Conservation (phyloP, 768 basidiomycete genomes). For the Mycena indigotica region DNA sequence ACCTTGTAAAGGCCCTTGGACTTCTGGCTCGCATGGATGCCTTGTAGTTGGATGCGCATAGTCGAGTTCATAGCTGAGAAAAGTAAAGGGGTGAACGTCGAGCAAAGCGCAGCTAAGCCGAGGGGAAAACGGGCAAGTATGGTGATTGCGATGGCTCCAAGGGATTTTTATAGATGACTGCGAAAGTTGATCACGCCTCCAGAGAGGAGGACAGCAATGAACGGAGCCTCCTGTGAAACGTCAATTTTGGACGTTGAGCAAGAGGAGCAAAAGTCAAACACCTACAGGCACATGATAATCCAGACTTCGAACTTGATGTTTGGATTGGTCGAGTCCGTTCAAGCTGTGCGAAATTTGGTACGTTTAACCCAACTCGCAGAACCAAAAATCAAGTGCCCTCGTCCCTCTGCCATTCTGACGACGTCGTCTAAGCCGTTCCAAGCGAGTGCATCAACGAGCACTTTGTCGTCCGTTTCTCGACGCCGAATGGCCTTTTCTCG, state of each 20-base stretch:
- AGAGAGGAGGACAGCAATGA: too few species aligned
- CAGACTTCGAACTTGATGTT: not conserved
- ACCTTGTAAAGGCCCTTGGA: conserved; percentile 11
- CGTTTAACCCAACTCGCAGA: not conserved
- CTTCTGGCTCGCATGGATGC: not conserved
- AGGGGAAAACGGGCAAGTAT: not conserved
- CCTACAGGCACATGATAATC: not conserved
- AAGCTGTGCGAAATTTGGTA: not conserved
- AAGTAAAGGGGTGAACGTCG: conserved; percentile 6
- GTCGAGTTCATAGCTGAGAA: conserved; percentile 13
- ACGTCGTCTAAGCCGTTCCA: not conserved
- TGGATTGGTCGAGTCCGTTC: not conserved
- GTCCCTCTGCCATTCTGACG: not conserved
- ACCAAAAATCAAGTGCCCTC: not conserved
- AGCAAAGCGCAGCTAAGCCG: conserved; percentile 20
- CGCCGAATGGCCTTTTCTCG: not conserved
- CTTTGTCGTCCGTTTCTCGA: not conserved
- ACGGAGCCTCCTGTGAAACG: too few species aligned
- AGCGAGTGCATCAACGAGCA: not conserved
- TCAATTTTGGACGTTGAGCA: too few species aligned
- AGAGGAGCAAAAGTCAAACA: too few species aligned
- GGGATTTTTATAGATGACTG: too few species aligned
- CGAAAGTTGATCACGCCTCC: too few species aligned
- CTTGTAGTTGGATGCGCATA: not conserved
- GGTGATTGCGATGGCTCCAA: too few species aligned